Evolutionary conservation across 257 asterid species (phyloP).

Genomic region (Solanum microdontum): DNA sequence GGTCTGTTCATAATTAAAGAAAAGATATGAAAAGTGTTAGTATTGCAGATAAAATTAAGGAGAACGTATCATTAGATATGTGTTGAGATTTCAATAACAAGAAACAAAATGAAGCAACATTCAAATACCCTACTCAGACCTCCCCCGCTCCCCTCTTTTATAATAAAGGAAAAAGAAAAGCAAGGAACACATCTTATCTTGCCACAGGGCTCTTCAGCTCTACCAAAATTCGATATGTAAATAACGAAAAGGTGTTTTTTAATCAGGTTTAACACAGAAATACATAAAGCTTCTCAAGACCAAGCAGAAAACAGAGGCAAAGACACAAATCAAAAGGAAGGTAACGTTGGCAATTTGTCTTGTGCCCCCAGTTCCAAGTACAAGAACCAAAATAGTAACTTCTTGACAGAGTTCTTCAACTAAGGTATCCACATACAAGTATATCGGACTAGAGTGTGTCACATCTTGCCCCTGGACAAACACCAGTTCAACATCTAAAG

Average conservation of each 20-base stretch:
- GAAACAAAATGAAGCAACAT: neutral
- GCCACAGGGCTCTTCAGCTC: neutral
- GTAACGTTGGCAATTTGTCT: neutral
- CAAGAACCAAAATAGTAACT: neutral
- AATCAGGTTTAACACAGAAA: neutral
- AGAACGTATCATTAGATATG: neutral
- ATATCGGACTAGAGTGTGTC: neutral
- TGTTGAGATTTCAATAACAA: neutral
- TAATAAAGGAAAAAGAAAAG: neutral
- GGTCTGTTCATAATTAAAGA: slow-evolving; percentile 39
- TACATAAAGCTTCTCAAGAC: neutral
- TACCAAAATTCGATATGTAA: neutral
- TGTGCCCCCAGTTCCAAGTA: neutral
- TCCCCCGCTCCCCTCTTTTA: neutral
- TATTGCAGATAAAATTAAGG: neutral
- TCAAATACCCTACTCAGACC: neutral
- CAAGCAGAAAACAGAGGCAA: neutral
- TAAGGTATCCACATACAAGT: neutral
- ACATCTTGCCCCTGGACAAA: neutral
- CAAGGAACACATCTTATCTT: neutral
- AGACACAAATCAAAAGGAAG: neutral
- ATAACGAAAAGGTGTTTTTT: neutral
- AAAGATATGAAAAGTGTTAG: neutral
- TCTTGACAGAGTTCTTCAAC: neutral
- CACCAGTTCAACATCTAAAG: neutral